Percentiles rank a stretch among this genome's conserved stretches.
These are phyloP conservation scores for Eimeria zaria DNA, from an alignment of 169 alveolate genomes.

Conservation along the genomic window DNA sequence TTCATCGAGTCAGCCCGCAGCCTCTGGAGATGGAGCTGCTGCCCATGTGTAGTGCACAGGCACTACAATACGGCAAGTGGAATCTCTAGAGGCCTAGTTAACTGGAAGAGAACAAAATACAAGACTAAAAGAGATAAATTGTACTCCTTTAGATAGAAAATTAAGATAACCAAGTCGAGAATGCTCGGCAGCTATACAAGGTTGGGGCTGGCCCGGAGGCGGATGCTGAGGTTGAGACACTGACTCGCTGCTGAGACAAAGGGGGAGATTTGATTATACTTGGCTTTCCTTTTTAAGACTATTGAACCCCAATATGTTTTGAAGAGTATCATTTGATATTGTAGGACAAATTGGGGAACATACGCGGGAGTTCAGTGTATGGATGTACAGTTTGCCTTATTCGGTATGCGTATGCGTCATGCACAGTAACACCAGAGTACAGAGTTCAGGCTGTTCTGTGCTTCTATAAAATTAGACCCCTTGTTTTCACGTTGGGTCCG, in stretches of 20 bases:
- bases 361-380: neutral
- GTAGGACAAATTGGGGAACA: neutral
- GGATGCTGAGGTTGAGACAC: neutral
- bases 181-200: neutral
- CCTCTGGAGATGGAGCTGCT: neutral
- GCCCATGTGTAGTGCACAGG: neutral
- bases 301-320: neutral
- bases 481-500: no score
- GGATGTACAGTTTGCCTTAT: neutral
- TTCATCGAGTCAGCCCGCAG: neutral
- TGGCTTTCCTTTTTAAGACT: neutral
- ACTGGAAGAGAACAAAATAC: neutral
- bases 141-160: neutral
- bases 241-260: neutral
- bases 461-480: no score
- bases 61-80: neutral
- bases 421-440: neutral
- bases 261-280: neutral
- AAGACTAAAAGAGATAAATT: neutral
- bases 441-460: no score
- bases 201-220: neutral
- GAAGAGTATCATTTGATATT: neutral
- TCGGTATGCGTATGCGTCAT: neutral
- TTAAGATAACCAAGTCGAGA: neutral
- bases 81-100: neutral